Evolutionary conservation across 1,284 basidiomycete genomes (phyloP).

Genomic region (Pseudomicrostroma phylloplanum): DNA sequence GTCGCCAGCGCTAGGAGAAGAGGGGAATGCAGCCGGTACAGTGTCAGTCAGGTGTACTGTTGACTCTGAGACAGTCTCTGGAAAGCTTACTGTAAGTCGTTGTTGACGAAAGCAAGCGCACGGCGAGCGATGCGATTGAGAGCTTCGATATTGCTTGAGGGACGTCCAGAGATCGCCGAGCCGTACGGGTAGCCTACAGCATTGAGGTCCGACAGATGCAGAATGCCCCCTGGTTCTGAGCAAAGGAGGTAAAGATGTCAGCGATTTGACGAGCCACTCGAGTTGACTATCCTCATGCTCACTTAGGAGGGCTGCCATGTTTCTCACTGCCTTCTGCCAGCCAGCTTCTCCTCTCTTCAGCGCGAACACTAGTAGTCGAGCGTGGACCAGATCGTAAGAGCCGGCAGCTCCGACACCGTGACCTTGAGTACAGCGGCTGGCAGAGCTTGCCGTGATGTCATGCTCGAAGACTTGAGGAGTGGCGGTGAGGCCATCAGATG

Average conservation of each 20-base stretch:
- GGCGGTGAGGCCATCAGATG: too few relatives aligned
- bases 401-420: not conserved
- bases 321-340: not conserved
- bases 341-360: not conserved
- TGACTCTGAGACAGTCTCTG: not conserved
- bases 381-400: conserved; percentile 3
- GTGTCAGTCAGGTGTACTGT: not conserved
- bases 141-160: not conserved
- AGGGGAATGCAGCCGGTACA: not conserved
- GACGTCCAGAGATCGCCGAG: not conserved
- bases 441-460: not conserved
- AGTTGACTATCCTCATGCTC: not conserved
- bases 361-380: not conserved
- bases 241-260: not conserved
- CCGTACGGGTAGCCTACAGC: conserved; percentile 1
- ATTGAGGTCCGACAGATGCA: conserved; percentile 2
- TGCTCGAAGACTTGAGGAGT: not conserved
- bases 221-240: conserved; percentile 2
- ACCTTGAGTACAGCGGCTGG: too few relatives aligned
- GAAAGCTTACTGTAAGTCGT: not conserved
- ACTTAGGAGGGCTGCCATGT: conserved; percentile 3
- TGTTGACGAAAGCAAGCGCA: not conserved
- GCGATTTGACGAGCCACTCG: not conserved
- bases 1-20: not conserved
- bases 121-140: not conserved